Evolutionary conservation across 2,329 filamentous ascomycete species (phyloP).

Genomic region (Drechslerella coelobrocha): DNA sequence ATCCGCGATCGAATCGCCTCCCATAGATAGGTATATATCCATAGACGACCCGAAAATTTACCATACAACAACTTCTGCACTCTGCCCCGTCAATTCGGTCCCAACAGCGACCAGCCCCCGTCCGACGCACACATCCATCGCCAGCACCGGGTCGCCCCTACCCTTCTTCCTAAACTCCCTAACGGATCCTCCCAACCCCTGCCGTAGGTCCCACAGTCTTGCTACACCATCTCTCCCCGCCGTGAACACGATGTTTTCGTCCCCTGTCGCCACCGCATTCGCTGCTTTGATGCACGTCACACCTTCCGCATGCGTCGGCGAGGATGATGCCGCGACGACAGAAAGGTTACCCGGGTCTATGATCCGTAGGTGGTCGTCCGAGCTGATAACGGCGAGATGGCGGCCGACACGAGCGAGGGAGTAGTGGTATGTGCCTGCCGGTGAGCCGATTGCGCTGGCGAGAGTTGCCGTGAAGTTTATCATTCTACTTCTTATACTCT

Average conservation of each 20-base stretch:
- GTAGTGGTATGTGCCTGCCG: constrained; percentile 65
- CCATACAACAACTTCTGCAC: constrained; percentile 70
- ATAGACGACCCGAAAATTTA: constrained; percentile 56
- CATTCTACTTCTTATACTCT: constrained; percentile 7
- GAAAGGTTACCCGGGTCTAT: constrained; percentile 68
- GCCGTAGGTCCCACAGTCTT: constrained; percentile 70
- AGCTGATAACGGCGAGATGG: constrained; percentile 70
- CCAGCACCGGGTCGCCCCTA: constrained; percentile 67
- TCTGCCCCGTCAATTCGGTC: constrained; percentile 72
- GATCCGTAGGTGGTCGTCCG: constrained; percentile 73
- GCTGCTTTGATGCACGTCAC: constrained; percentile 69
- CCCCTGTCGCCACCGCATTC: constrained; percentile 63
- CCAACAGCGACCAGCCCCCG: constrained; percentile 72
- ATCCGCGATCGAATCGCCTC: constrained; percentile 34
- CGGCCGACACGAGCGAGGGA: constrained; percentile 64
- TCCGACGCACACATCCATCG: constrained; percentile 67
- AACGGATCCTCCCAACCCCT: constrained; percentile 61
- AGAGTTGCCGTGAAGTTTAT: constrained; percentile 55
- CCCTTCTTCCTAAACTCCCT: constrained; percentile 57
- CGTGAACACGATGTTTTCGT: constrained; percentile 67
- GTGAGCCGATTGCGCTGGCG: constrained; percentile 58
- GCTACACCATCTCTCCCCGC: constrained; percentile 75
- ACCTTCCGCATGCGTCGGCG: constrained; percentile 66
- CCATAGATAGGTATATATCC: neutral
- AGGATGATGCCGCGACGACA: constrained; percentile 62